Percentiles rank a stretch among this genome's conserved stretches.
Conservation (phyloP, 2,329 filamentous ascomycete genomes). For the Nemania serpens region DNA sequence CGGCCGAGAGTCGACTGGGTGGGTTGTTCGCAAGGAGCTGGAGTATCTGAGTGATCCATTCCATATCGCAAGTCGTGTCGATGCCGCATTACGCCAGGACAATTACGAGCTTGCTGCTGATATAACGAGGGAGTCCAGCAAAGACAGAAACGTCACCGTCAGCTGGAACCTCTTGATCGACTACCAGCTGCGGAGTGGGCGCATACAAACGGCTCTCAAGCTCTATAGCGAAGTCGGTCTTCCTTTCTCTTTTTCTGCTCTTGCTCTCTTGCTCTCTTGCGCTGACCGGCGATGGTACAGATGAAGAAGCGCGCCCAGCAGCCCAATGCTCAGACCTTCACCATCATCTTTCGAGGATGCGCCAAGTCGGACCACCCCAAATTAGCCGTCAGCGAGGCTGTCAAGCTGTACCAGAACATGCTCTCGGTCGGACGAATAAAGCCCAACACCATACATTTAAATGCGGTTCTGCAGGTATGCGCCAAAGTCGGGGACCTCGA, state of each 20-base stretch:
- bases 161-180: constrained; percentile 89
- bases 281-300: constrained; percentile 47
- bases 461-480: constrained; percentile 85
- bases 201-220: constrained; percentile 70
- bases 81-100: constrained; percentile 60
- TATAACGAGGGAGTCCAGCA: constrained; percentile 72
- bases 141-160: constrained; percentile 66
- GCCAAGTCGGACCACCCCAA: constrained; percentile 62
- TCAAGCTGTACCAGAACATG: constrained; percentile 79
- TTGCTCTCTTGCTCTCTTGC: not conserved
- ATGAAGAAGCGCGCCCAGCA: constrained; percentile 93
- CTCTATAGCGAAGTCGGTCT: constrained; percentile 80
- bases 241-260: not conserved
- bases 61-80: constrained; percentile 72
- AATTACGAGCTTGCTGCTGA: constrained; percentile 69
- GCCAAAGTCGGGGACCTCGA: constrained; percentile 76
- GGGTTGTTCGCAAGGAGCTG: constrained; percentile 59
- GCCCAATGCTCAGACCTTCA: constrained; percentile 84
- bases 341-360: constrained; percentile 78
- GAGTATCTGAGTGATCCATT: constrained; percentile 70
- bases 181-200: constrained; percentile 66
- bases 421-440: constrained; percentile 64
- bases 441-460: constrained; percentile 81
- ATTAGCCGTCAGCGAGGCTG: constrained; percentile 68
- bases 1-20: constrained; percentile 39